phyloP scores from a whole-genome alignment of 176 grass and related monocot species.

The Avena sativa region DNA sequence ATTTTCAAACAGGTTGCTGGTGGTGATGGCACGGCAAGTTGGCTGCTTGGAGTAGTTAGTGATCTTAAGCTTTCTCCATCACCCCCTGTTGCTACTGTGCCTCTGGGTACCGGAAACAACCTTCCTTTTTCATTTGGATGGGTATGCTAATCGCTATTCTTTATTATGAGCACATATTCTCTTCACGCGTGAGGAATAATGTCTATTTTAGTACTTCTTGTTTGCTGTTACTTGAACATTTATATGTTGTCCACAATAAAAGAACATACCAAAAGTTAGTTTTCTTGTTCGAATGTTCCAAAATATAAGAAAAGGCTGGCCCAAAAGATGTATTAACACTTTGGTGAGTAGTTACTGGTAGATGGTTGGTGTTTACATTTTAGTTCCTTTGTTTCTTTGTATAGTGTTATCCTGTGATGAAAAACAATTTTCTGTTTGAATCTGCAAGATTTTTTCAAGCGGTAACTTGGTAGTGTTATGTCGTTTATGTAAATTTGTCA shows the following conservation, averaged over 20 bases:
- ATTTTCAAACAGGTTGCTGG: constrained; percentile 85
- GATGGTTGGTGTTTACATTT: not conserved
- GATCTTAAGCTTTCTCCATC: constrained; percentile 83
- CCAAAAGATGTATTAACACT: not conserved
- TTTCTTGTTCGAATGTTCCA: not conserved
- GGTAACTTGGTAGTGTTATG: not conserved
- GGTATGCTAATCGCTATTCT: constrained; percentile 42
- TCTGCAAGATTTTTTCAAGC: not conserved
- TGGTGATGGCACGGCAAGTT: constrained; percentile 97
- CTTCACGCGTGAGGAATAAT: not conserved
- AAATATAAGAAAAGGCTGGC: not conserved
- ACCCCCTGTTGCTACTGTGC: constrained; percentile 90
- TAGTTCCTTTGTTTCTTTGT: not conserved
- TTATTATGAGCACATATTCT: not conserved
- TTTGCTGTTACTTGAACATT: not conserved
- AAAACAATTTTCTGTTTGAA: not conserved
- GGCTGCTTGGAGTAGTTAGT: constrained; percentile 95
- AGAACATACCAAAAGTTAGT: not conserved
- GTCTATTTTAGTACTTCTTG: not conserved
- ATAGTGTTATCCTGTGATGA: not conserved
- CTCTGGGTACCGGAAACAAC: constrained; percentile 98
- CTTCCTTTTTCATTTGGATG: constrained; percentile 98
- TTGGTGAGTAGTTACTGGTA: not conserved
- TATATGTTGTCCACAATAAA: not conserved
- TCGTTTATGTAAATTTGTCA: not conserved